These are phyloP conservation scores for Cryptosporidium muris DNA, from an alignment of 169 alveolate species.

Conservation along the genomic window DNA sequence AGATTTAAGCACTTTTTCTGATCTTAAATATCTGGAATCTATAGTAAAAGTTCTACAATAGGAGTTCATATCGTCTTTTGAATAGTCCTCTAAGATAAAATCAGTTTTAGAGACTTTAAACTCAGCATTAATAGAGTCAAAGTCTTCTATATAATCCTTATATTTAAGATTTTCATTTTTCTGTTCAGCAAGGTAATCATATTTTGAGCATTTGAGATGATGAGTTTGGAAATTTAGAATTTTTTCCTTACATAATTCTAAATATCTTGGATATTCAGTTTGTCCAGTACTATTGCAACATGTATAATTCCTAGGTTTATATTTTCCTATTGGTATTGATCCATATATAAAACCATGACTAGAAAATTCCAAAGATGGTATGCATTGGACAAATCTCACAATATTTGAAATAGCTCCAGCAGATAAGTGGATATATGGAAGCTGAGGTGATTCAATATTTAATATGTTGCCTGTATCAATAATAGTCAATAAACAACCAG, in stretches of 20 bases:
- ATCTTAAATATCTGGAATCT: too few relatives aligned
- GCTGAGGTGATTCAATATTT: constrained; percentile 7
- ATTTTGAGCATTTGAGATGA: too few relatives aligned
- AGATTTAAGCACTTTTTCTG: too few relatives aligned
- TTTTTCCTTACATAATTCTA: too few relatives aligned
- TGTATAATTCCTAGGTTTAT: too few relatives aligned
- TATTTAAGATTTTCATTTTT: neutral
- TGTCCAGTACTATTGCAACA: too few relatives aligned
- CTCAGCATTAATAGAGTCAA: too few relatives aligned
- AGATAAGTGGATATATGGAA: constrained; percentile 26
- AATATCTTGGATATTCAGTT: too few relatives aligned
- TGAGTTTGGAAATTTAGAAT: too few relatives aligned
- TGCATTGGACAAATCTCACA: constrained; percentile 29
- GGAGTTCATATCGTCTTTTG: neutral
- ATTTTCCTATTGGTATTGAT: constrained; percentile 17
- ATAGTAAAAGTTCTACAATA: neutral
- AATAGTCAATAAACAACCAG: constrained; percentile 7
- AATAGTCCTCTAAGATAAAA: too few relatives aligned
- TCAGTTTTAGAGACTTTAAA: too few relatives aligned
- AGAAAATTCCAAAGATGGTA: constrained; percentile 23
- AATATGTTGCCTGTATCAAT: constrained; percentile 6
- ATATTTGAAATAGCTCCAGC: constrained; percentile 46
- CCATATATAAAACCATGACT: constrained; percentile 68
- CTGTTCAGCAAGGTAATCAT: neutral
- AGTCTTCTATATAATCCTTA: too few relatives aligned